Percentiles rank a stretch among this genome's conserved stretches.
Conservation (phyloP, 768 basidiomycete species). For the Rhodotorula babjevae region DNA sequence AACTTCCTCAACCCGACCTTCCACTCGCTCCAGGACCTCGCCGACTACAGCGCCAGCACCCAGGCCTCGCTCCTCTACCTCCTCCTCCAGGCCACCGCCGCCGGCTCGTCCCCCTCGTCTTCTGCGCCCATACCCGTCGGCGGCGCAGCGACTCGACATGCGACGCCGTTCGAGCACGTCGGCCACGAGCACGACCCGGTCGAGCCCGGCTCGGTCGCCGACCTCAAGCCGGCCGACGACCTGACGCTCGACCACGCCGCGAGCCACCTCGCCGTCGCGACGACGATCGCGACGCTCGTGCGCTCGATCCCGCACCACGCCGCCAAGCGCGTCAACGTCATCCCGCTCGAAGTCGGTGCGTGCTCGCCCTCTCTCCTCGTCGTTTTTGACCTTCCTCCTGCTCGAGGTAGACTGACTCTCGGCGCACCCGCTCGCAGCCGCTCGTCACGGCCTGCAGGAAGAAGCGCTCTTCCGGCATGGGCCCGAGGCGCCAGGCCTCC, state of each 20-base stretch:
- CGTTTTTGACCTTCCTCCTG: neutral
- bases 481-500: conserved; percentile 13
- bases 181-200: conserved; percentile 25
- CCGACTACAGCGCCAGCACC: conserved; percentile 36
- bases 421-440: neutral
- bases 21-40: conserved; percentile 31
- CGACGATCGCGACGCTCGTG: conserved; percentile 30
- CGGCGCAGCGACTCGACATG: conserved; percentile 4
- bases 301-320: conserved; percentile 36
- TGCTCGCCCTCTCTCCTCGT: neutral
- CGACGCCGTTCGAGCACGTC: conserved; percentile 30
- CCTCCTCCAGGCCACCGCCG: conserved; percentile 27
- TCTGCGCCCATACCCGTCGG: too few species aligned
- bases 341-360: conserved; percentile 36
- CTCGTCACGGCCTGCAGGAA: conserved; percentile 18
- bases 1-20: conserved; percentile 39
- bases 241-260: conserved; percentile 38
- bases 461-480: conserved; percentile 33
- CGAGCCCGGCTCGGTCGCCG: neutral
- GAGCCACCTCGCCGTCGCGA: conserved; percentile 31
- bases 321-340: conserved; percentile 22
- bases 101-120: neutral
- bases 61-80: conserved; percentile 35
- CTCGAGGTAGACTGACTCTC: too few species aligned
- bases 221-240: conserved; percentile 20